A percentile compares a stretch with the other conserved stretches of the same genome.
Evolutionary conservation across 768 basidiomycete genomes (phyloP).

Genomic region (Crucibulum laeve): DNA sequence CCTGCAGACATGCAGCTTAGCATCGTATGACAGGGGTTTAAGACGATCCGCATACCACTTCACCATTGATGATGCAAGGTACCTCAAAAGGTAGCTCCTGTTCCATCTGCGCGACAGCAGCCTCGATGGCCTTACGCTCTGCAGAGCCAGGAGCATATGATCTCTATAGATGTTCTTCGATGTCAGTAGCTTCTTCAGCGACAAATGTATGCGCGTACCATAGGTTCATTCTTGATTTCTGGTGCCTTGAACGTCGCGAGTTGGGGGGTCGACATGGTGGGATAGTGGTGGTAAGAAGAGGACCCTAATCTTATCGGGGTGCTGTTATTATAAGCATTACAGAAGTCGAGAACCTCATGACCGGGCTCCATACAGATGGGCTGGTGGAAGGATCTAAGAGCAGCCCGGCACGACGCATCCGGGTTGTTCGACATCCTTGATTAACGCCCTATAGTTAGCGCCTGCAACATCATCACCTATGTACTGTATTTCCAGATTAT

Average conservation of each 20-base stretch:
- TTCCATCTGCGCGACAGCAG: conserved; percentile 76
- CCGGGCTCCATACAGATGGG: too few species aligned
- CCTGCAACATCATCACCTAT: too few species aligned
- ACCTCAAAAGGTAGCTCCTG: conserved; percentile 85
- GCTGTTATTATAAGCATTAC: background rate
- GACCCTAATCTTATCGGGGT: background rate
- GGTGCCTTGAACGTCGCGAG: conserved; percentile 88
- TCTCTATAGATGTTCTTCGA: conserved; percentile 38
- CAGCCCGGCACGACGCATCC: too few species aligned
- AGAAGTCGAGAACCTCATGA: background rate
- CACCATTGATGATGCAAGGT: conserved; percentile 89
- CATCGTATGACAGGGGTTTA: background rate
- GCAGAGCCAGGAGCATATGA: conserved; percentile 73
- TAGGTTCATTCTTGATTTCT: conserved; percentile 85
- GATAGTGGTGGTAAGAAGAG: background rate
- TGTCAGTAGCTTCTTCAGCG: background rate
- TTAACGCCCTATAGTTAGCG: too few species aligned
- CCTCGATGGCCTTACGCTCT: conserved; percentile 72
- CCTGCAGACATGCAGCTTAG: conserved; percentile 30
- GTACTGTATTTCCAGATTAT: too few species aligned
- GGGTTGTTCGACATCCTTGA: too few species aligned
- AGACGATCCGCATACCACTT: conserved; percentile 49
- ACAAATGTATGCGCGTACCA: conserved; percentile 46
- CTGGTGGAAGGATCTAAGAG: too few species aligned
- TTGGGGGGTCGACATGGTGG: conserved; percentile 64